Evolutionary conservation across 345 rosid genomes (phyloP).

Genomic region (Boechera divaricarpa): DNA sequence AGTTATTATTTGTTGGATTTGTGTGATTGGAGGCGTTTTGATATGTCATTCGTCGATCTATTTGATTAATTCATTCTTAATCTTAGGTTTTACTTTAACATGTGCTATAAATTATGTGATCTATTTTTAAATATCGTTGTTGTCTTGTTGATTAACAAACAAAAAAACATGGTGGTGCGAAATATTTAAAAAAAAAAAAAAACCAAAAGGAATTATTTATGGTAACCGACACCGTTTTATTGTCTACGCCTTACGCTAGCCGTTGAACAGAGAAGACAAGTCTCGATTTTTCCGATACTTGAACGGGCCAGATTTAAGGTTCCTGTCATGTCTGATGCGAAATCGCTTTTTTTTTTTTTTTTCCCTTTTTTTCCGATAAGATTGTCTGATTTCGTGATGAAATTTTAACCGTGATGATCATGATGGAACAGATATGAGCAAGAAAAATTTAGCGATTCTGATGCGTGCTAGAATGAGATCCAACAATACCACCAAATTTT

Average conservation of each 20-base stretch:
- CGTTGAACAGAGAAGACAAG: slow-evolving; percentile 10
- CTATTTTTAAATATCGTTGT: too few species aligned
- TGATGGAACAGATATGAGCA: slow-evolving; percentile 62
- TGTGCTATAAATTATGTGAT: too few species aligned
- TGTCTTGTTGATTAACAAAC: too few species aligned
- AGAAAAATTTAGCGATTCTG: slow-evolving; percentile 68
- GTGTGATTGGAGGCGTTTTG: background rate
- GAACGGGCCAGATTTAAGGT: slow-evolving; percentile 37
- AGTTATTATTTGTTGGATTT: background rate
- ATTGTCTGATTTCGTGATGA: background rate
- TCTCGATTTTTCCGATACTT: slow-evolving; percentile 15
- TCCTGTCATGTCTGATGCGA: background rate
- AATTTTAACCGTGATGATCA: slow-evolving; percentile 6
- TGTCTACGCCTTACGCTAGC: background rate
- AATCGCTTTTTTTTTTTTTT: background rate
- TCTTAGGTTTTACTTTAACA: too few species aligned
- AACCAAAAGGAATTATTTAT: too few species aligned
- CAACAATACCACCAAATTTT: slow-evolving; percentile 47
- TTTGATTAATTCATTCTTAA: background rate
- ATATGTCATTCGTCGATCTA: too few species aligned
- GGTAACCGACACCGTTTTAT: background rate
- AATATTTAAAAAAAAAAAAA: too few species aligned
- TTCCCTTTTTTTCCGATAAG: background rate
- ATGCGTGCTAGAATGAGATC: slow-evolving; percentile 79
- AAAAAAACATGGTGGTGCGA: too few species aligned